Evolutionary conservation across 179 eudicot species (phyloP), one percentile per base, ranked within the genome.

Genomic region (Carnegiea gigantea): DNA sequence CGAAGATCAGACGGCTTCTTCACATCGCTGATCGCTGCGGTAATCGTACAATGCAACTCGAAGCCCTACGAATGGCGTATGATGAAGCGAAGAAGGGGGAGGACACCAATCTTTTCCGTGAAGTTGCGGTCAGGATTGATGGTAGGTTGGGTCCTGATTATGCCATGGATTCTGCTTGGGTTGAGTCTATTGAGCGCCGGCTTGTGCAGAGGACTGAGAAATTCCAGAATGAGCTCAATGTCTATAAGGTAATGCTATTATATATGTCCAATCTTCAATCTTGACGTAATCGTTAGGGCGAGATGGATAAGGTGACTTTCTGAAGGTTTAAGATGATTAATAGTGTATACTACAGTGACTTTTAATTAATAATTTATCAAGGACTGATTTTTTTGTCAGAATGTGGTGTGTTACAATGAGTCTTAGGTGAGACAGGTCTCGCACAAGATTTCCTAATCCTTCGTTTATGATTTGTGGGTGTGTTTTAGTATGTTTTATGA

Each of bases 71-170:
- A 0, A 92, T 94, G 93, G 98, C 99, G 51, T 94, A 91, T 36
- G 98, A 95, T 70, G 97, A 94, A 87, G 84, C 85, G 51, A 95
- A 92, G 90, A 94, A 92, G 80, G 96, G 99, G 2, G 98, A 92
- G 80, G 91, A 95, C 82, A 84, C 90, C 14, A 90, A 87, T 84
- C 53, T 95, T 81, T 91, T 89, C 36, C 83, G 92, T 28, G 97
- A 94, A 64, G 92, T 85, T 46, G 90, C 86, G 21, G 79, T 59
- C 82, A 95, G 85, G 90, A 94, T 92, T 62, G 90, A 87, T 44
- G 97, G 93, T 0, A 67, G 92, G 33, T 83, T 92, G 79, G 98
- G 98, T 9, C 79, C 80, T 1, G 64, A 64, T 71, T 91, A 92
- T 76, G 91, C 86, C 2, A 26, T 75, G 43, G 99, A 92, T 84